phyloP scores from a whole-genome alignment of 2,329 filamentous ascomycete species.

The Diaporthe nobilis region DNA sequence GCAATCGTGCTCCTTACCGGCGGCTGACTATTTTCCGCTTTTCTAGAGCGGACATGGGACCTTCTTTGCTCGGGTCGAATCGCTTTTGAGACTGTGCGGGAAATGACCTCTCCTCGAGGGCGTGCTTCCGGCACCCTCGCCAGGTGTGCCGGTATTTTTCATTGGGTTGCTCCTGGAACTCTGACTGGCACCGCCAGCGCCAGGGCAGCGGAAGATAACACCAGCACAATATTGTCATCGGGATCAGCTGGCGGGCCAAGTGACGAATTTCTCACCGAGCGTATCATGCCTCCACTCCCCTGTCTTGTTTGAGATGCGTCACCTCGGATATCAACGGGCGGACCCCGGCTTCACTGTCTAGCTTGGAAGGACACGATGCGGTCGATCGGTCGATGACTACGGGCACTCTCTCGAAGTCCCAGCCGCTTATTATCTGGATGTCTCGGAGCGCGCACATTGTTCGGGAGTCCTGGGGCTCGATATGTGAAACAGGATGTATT shows the following conservation, averaged over 20 bases:
- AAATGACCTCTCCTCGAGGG: background rate
- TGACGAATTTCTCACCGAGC: slow-evolving; percentile 25
- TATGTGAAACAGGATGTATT: background rate
- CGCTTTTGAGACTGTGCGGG: background rate
- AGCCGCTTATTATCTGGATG: slow-evolving; percentile 15
- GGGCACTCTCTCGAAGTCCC: background rate
- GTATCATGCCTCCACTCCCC: slow-evolving; percentile 5
- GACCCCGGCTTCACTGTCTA: background rate
- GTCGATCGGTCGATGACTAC: slow-evolving; percentile 7
- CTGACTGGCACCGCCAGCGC: background rate
- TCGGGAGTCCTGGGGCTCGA: slow-evolving; percentile 32
- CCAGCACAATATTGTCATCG: slow-evolving; percentile 36
- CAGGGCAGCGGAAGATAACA: slow-evolving; percentile 34
- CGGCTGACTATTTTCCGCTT: background rate
- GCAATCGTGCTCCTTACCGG: background rate
- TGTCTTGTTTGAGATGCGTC: background rate
- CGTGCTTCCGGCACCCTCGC: background rate
- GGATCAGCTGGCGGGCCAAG: slow-evolving; percentile 13
- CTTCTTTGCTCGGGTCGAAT: background rate
- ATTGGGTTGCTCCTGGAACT: background rate
- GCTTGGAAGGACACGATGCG: slow-evolving; percentile 1
- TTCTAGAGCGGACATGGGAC: background rate
- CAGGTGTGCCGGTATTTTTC: background rate
- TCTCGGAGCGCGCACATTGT: slow-evolving; percentile 37
- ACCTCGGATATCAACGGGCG: background rate